Evolutionary conservation across 2,329 filamentous ascomycete genomes (phyloP).

Genomic region (Monilinia laxa): DNA sequence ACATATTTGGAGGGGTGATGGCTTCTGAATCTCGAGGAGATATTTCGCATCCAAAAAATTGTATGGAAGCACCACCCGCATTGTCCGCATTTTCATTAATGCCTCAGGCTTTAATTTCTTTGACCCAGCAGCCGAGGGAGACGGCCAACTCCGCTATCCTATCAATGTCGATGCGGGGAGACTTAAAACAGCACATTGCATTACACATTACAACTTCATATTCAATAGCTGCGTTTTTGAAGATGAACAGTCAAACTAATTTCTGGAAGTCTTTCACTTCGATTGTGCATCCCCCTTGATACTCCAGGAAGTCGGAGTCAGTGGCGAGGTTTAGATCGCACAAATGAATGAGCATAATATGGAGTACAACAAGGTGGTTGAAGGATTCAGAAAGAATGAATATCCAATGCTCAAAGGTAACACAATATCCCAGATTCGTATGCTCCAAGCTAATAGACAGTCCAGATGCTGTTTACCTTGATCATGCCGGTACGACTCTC

Average conservation of each 20-base stretch:
- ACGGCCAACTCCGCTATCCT: conserved; percentile 22
- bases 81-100: background rate
- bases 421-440: background rate
- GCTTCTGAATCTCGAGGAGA: conserved; percentile 14
- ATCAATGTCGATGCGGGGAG: conserved; percentile 9
- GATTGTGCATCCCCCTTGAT: conserved; percentile 24
- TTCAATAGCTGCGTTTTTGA: background rate
- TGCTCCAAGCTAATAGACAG: conserved; percentile 20
- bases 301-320: background rate
- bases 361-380: conserved; percentile 58
- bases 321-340: background rate
- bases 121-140: background rate
- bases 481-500: conserved; percentile 91
- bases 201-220: conserved; percentile 11
- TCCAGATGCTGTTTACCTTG: conserved; percentile 61
- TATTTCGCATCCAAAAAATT: conserved; percentile 24
- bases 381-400: conserved; percentile 57
- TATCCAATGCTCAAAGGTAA: conserved; percentile 70
- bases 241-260: conserved; percentile 28
- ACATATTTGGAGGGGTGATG: conserved; percentile 31
- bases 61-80: conserved; percentile 14
- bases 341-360: conserved; percentile 29
- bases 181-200: background rate
- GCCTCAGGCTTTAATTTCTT: conserved; percentile 8
- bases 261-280: conserved; percentile 17